Conservation (phyloP, 176 grass and related monocot species). For the Eragrostis curvula region DNA sequence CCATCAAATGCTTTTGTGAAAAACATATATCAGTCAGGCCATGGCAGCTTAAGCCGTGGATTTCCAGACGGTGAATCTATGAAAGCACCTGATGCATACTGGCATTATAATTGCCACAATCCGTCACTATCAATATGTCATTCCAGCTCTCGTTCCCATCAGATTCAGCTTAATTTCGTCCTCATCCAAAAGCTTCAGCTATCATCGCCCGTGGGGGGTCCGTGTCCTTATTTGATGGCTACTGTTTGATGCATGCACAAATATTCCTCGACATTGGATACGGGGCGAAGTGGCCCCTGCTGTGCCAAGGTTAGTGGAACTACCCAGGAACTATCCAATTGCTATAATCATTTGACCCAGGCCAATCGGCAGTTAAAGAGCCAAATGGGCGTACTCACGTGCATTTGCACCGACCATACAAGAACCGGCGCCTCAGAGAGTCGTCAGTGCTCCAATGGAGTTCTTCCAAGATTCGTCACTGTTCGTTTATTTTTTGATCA, state of each 20-base stretch:
- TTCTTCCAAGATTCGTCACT: neutral
- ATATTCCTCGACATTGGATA: conserved; percentile 29
- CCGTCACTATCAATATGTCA: neutral
- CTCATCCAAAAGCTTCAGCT: neutral
- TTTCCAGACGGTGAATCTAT: neutral
- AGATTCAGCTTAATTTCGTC: neutral
- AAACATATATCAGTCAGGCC: neutral
- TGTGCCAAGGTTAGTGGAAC: conserved; percentile 38
- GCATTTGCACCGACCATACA: conserved; percentile 21
- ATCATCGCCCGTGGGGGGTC: neutral
- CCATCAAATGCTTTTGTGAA: neutral
- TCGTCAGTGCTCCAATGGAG: neutral
- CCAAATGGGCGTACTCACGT: neutral
- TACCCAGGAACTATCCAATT: conserved; percentile 1
- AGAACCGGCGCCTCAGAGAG: neutral
- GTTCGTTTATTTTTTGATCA: neutral
- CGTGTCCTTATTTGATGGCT: conserved; percentile 25
- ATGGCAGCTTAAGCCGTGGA: neutral
- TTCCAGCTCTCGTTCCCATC: neutral
- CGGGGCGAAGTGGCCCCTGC: neutral
- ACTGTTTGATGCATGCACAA: conserved; percentile 4
- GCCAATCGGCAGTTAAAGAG: neutral
- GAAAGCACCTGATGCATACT: neutral
- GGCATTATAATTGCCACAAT: neutral
- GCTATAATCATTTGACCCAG: conserved; percentile 20